Evolutionary conservation across 2,329 filamentous ascomycete species (phyloP).

Genomic region (Ilyonectria robusta): DNA sequence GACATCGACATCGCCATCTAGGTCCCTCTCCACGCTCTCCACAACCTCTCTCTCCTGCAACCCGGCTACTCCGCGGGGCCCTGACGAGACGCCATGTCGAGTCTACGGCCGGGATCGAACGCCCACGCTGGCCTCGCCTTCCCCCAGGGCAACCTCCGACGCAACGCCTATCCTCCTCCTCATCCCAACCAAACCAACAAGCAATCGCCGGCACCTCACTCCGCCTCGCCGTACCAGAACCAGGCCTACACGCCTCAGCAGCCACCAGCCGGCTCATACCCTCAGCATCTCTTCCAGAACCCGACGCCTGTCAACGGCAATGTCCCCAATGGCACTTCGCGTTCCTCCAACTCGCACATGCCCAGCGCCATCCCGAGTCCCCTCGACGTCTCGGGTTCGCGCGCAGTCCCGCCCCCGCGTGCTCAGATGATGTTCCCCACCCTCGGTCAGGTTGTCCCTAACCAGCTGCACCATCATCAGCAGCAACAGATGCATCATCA

Average conservation of each 20-base stretch:
- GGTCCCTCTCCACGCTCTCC: conserved; percentile 29
- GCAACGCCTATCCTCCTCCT: conserved; percentile 61
- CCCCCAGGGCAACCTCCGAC: conserved; percentile 65
- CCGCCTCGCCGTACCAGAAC: conserved; percentile 69
- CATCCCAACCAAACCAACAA: conserved; percentile 68
- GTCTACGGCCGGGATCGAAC: conserved; percentile 66
- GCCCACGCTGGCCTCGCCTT: conserved; percentile 68
- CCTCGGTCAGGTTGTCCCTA: conserved; percentile 59
- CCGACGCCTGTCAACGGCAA: conserved; percentile 62
- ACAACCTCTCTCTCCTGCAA: conserved; percentile 30
- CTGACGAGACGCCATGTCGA: conserved; percentile 59
- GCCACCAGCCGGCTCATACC: conserved; percentile 61
- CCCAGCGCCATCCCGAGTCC: conserved; percentile 65
- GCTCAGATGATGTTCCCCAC: conserved; percentile 59
- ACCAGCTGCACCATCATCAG: conserved; percentile 61
- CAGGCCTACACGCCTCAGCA: conserved; percentile 69
- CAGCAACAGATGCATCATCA: conserved; percentile 53
- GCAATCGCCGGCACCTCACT: conserved; percentile 68
- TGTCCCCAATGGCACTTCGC: conserved; percentile 64
- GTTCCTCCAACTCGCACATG: conserved; percentile 60
- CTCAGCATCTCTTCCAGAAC: conserved; percentile 67
- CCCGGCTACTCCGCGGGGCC: conserved; percentile 41
- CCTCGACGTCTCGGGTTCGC: conserved; percentile 61
- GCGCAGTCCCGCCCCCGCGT: conserved; percentile 58
- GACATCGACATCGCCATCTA: conserved; percentile 31